phyloP scores from a whole-genome alignment of 192 early-diverging fungal species.

The Pilobolus umbonatus region DNA sequence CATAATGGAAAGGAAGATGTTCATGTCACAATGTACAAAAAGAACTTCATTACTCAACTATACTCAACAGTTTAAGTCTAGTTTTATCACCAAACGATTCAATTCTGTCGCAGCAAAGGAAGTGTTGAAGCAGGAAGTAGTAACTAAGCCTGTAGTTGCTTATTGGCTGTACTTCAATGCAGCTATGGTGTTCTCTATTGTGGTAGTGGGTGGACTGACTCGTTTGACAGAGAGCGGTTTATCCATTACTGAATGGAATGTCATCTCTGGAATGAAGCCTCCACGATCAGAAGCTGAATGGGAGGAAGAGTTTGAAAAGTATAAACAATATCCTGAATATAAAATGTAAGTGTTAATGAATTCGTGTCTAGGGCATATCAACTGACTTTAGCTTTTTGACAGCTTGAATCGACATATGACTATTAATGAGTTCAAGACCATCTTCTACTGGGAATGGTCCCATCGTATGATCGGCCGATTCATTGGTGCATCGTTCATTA shows the following conservation, averaged over 20 bases:
- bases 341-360: constrained; percentile 60
- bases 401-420: constrained; percentile 87
- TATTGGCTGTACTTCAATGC: constrained; percentile 90
- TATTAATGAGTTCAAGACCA: constrained; percentile 90
- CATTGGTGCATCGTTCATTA: constrained; percentile 82
- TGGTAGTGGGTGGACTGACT: constrained; percentile 92
- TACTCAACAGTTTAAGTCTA: not conserved
- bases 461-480: constrained; percentile 93
- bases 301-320: constrained; percentile 95
- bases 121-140: not conserved
- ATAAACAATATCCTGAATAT: constrained; percentile 98
- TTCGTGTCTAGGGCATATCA: not conserved
- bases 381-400: constrained; percentile 13
- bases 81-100: not conserved
- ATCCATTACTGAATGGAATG: constrained; percentile 95
- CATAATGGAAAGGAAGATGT: constrained; percentile 1
- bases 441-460: constrained; percentile 98
- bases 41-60: not conserved
- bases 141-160: constrained; percentile 62
- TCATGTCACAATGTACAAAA: not conserved
- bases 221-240: constrained; percentile 95
- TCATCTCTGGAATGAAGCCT: constrained; percentile 90
- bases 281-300: constrained; percentile 82
- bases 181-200: constrained; percentile 86
- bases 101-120: not conserved